Evolutionary conservation across 2,329 filamentous ascomycete species (phyloP).

Genomic region (Mycogone perniciosa): DNA sequence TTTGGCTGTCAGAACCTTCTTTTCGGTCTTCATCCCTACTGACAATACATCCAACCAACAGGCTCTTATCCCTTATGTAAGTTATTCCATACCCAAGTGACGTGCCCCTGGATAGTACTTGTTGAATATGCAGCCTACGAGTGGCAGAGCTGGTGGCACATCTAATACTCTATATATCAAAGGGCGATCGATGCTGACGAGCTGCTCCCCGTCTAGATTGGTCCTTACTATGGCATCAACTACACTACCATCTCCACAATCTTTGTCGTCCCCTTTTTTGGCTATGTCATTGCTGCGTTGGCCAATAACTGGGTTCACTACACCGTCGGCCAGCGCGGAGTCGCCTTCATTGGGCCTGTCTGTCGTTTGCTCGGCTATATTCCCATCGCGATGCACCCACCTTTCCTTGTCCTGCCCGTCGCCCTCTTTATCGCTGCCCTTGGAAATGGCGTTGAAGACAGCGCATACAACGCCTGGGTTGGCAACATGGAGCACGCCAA

Average conservation of each 20-base stretch:
- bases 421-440: conserved; percentile 61
- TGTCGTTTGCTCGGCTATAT: conserved; percentile 61
- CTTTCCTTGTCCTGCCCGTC: conserved; percentile 60
- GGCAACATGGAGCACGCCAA: conserved; percentile 69
- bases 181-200: background rate
- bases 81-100: conserved; percentile 17
- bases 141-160: no score
- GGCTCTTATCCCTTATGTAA: conserved; percentile 42
- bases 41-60: conserved; percentile 20
- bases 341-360: conserved; percentile 58
- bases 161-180: no score
- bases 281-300: conserved; percentile 56
- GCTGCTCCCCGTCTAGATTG: conserved; percentile 19
- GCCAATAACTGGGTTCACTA: conserved; percentile 47
- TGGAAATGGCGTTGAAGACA: conserved; percentile 63
- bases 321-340: conserved; percentile 44
- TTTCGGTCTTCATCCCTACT: background rate
- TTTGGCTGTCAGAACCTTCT: background rate
- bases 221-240: conserved; percentile 50
- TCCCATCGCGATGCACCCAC: conserved; percentile 60
- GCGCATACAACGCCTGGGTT: conserved; percentile 53
- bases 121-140: no score
- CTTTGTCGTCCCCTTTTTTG: conserved; percentile 59
- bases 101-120: background rate
- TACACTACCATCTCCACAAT: conserved; percentile 59